A percentile compares a stretch with the other conserved stretches of the same genome.
Evolutionary conservation across 169 alveolate species (phyloP).

Genomic region (Cryptosporidium viatorum): DNA sequence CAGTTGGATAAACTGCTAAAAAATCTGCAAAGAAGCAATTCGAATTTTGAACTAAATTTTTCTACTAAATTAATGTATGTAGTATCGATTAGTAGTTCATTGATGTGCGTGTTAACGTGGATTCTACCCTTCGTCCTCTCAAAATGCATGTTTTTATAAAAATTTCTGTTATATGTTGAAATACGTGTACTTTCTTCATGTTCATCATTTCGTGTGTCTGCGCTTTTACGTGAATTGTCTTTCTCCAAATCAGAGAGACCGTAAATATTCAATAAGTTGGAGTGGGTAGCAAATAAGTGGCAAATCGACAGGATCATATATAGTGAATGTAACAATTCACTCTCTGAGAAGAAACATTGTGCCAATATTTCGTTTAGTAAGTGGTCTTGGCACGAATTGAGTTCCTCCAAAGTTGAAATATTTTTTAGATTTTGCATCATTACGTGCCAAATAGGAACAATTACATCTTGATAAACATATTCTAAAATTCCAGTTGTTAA

Average conservation of each 20-base stretch:
- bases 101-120: not conserved
- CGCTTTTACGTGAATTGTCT: not conserved
- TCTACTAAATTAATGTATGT: conserved; percentile 20
- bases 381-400: conserved; percentile 4
- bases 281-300: conserved; percentile 31
- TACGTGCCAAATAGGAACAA: conserved; percentile 18
- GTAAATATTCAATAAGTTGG: conserved; percentile 24
- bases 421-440: not conserved
- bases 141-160: not conserved
- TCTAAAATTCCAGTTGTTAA: conserved; percentile 35
- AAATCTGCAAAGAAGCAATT: conserved; percentile 1
- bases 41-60: conserved; percentile 34
- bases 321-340: conserved; percentile 10
- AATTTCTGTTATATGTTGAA: not conserved
- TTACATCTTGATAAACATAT: conserved; percentile 28
- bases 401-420: conserved; percentile 25
- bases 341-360: conserved; percentile 35
- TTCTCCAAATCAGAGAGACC: not conserved
- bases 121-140: not conserved
- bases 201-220: too few species aligned
- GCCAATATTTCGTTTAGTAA: conserved; percentile 26
- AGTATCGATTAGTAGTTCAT: conserved; percentile 11
- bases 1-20: not conserved
- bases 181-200: not conserved
- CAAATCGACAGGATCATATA: conserved; percentile 50